phyloP scores from a whole-genome alignment of 306 rosid species.

The Hippophae gyantsensis region DNA sequence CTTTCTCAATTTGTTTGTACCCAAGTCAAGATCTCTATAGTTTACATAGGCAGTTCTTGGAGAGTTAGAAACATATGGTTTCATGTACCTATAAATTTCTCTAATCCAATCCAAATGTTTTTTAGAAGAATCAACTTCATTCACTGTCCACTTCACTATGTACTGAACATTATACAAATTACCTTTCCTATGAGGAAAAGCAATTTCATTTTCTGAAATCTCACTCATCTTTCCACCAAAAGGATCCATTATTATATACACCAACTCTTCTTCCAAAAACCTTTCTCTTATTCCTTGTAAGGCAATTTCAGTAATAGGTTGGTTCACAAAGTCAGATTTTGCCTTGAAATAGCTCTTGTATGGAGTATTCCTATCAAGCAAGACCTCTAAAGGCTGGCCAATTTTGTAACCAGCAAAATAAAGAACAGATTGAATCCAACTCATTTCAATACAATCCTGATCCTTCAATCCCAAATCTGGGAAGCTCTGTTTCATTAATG shows the following conservation, averaged over 20 bases:
- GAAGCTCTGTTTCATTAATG: constrained; percentile 1
- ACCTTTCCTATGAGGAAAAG: constrained; percentile 71
- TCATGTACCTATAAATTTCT: constrained; percentile 48
- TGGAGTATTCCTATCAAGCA: constrained; percentile 41
- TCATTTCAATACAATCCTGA: constrained; percentile 6
- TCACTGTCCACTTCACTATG: constrained; percentile 56
- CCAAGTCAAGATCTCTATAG: constrained; percentile 66
- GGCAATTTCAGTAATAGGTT: constrained; percentile 33
- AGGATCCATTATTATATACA: constrained; percentile 35
- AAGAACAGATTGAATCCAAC: constrained; percentile 12
- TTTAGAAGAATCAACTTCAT: constrained; percentile 25
- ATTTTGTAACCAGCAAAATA: neutral
- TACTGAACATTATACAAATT: constrained; percentile 58
- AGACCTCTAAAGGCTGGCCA: constrained; percentile 3
- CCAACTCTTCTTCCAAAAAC: constrained; percentile 47
- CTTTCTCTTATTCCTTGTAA: constrained; percentile 29
- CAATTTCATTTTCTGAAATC: constrained; percentile 44
- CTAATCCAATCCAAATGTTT: constrained; percentile 30
- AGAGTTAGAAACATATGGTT: constrained; percentile 48
- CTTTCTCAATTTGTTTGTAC: constrained; percentile 41
- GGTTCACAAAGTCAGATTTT: constrained; percentile 61
- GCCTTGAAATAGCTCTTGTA: constrained; percentile 49
- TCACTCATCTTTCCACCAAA: constrained; percentile 67
- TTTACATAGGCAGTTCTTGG: constrained; percentile 66
- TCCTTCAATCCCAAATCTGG: constrained; percentile 2